Evolutionary conservation across 1,139 yeast species (phyloP), one percentile per base, ranked within the genome.

Genomic region (Suhomyces bokatorum): DNA sequence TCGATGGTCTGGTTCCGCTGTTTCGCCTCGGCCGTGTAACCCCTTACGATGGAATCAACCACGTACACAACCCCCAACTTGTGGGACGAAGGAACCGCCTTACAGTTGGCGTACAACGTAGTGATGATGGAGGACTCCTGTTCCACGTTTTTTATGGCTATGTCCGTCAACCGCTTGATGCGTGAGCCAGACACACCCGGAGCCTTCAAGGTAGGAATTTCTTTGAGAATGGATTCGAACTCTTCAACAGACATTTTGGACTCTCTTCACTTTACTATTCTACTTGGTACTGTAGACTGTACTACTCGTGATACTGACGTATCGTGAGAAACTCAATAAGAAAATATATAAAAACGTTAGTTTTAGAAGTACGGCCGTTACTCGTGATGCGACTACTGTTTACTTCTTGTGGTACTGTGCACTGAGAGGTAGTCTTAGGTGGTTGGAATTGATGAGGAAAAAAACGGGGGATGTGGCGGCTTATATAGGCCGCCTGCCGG

Each of bases 151-250:
- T 78, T 80, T 50, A 85, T 75, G 40, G 97, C 95, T 49, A 87
- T 65, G 46, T 87, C 87, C 39, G 93, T 87, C 60, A 90, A 74
- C 59, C 83, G 85, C 64, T 88, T 87, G 64, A 93, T 93, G 70
- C 97, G 90, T 48, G 96, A 83, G 35, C 98, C 98, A 30, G 97
- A 90, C 46, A 93, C 95, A 48, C 99, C 98, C 17, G 95, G 95
- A 24, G 97, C 84, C 67, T 88, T 89, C 53, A 88, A 74, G 17
- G 81, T 74, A 49, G 85, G 79, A 52, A 91, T 76, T 62, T 91
- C 95, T 56, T 81, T 83, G 58, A 91, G 74, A 48, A 85, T 77
- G 50, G 73, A 67, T 65, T 85, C 87, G 66, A 88, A 87, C 56
- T 83, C 83, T 63, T 83, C 84, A 56, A 74, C 63, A 29, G 71